A percentile compares a stretch with the other conserved stretches of the same genome.
Conservation (phyloP, 176 grass and related monocot genomes). For the Triticum turgidum region DNA sequence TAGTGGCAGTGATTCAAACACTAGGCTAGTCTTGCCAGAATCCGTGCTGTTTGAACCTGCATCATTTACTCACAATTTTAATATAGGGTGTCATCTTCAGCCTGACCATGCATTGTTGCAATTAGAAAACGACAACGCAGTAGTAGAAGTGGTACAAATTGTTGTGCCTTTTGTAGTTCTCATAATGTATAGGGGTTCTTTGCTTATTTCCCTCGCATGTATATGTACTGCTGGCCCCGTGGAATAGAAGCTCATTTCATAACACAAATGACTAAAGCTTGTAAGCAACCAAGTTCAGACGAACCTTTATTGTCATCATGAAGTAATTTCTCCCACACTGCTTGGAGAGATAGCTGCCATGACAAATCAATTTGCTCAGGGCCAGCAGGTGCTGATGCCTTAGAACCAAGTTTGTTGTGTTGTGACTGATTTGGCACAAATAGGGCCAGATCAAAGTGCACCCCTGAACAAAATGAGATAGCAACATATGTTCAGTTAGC, state of each 20-base stretch:
- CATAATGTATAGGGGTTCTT: too few species aligned
- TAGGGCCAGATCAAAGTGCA: conserved; percentile 70
- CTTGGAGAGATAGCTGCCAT: conserved; percentile 83
- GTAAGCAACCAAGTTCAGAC: background rate
- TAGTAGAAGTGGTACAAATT: background rate
- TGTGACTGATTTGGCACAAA: conserved; percentile 97
- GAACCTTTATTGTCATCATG: conserved; percentile 60
- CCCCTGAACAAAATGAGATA: conserved; percentile 49
- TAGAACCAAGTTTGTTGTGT: conserved; percentile 82
- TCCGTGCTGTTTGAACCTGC: conserved; percentile 46
- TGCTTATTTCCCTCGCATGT: too few species aligned
- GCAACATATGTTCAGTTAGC: conserved; percentile 8
- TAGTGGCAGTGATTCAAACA: conserved; percentile 71
- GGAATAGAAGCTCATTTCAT: too few species aligned
- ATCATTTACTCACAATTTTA: conserved; percentile 23
- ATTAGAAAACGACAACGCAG: background rate
- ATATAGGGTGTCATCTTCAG: background rate
- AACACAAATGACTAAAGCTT: background rate
- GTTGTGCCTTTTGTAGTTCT: too few species aligned
- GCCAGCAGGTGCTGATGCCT: conserved; percentile 63
- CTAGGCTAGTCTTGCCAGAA: conserved; percentile 40
- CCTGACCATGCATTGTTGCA: background rate
- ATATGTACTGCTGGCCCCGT: too few species aligned
- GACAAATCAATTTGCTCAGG: conserved; percentile 85
- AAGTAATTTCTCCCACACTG: conserved; percentile 76